Evolutionary conservation across 305 asterid genomes (phyloP).

Genomic region (Fraxinus dipetala): DNA sequence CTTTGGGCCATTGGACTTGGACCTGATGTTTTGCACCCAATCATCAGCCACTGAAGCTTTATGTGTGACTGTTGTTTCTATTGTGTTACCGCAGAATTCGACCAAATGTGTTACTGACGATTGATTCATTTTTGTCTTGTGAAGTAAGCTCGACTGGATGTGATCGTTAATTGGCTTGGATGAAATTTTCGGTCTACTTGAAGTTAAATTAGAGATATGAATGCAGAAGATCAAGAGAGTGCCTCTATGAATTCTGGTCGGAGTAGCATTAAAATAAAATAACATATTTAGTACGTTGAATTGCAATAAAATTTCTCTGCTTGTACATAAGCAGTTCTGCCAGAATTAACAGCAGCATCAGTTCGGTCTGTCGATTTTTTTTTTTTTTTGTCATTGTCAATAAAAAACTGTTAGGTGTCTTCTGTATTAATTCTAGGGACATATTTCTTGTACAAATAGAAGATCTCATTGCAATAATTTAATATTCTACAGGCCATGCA

Average conservation of each 20-base stretch:
- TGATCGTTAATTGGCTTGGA: neutral
- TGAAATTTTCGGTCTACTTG: neutral
- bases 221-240: neutral
- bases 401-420: too few species aligned
- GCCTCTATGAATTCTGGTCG: neutral
- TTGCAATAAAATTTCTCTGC: neutral
- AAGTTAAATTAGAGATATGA: neutral
- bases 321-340: too few species aligned
- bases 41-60: constrained; percentile 28
- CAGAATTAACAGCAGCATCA: too few species aligned
- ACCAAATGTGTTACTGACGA: constrained; percentile 16
- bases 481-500: neutral
- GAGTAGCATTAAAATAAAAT: neutral
- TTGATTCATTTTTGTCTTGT: neutral
- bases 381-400: too few species aligned
- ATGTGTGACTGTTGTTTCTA: constrained; percentile 34
- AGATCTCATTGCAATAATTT: neutral
- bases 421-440: too few species aligned
- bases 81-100: constrained; percentile 22
- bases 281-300: neutral
- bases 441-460: too few species aligned
- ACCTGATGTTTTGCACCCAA: constrained; percentile 30
- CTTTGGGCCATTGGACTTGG: neutral
- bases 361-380: too few species aligned
- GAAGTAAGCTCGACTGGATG: neutral